Conservation (phyloP, 176 grass and related monocot species). For the Chloris gayana region DNA sequence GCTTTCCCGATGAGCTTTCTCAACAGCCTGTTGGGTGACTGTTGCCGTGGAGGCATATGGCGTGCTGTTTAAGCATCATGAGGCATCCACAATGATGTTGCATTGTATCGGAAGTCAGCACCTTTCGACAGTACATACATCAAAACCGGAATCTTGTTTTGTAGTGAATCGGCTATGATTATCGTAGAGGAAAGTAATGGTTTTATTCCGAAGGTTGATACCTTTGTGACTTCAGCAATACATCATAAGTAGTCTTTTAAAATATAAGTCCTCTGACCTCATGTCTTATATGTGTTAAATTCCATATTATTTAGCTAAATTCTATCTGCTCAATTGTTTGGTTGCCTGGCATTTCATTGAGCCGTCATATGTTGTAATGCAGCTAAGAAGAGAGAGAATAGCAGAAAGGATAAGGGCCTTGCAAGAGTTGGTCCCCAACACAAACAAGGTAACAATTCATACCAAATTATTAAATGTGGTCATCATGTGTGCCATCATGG, state of each 20-base stretch:
- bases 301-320: neutral
- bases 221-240: constrained; percentile 14
- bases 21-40: constrained; percentile 36
- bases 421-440: constrained; percentile 94
- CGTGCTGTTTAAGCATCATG: constrained; percentile 40
- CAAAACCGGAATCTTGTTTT: constrained; percentile 38
- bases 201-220: constrained; percentile 24
- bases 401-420: constrained; percentile 93
- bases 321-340: neutral
- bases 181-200: constrained; percentile 14
- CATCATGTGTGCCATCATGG: neutral
- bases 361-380: constrained; percentile 20
- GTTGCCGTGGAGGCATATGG: constrained; percentile 29
- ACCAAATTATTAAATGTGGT: constrained; percentile 19
- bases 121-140: constrained; percentile 40
- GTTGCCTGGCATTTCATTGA: constrained; percentile 10
- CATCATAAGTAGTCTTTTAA: neutral
- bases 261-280: neutral
- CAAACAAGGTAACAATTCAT: constrained; percentile 77
- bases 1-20: constrained; percentile 29
- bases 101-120: constrained; percentile 48
- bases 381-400: constrained; percentile 92
- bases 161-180: constrained; percentile 38
- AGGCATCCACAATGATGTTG: constrained; percentile 42
- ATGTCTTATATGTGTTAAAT: neutral